These are phyloP conservation scores for Stagonosporopsis cucurbitacearum DNA, from an alignment of 2,329 filamentous ascomycete genomes.

Conservation along the genomic window DNA sequence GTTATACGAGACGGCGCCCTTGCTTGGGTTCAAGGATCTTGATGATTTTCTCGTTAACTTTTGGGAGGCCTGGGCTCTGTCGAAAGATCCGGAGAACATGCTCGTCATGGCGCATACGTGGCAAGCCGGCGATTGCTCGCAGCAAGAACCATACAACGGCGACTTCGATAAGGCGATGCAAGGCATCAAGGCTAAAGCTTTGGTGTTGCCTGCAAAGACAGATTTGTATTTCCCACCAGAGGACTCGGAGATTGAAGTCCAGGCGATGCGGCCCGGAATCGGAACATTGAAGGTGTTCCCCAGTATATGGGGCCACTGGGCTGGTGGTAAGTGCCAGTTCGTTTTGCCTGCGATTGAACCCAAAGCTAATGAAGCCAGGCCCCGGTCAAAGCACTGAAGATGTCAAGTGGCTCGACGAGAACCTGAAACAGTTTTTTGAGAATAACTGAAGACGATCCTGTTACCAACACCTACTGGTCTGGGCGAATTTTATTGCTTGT, in stretches of 20 bases:
- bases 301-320: slow-evolving; percentile 69
- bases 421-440: slow-evolving; percentile 61
- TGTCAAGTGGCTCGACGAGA: slow-evolving; percentile 73
- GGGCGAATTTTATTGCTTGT: background rate
- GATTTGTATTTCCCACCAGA: slow-evolving; percentile 85
- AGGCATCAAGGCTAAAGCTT: slow-evolving; percentile 72
- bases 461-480: background rate
- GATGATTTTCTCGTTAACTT: slow-evolving; percentile 78
- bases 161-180: slow-evolving; percentile 68
- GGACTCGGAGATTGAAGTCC: slow-evolving; percentile 77
- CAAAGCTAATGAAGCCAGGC: slow-evolving; percentile 51
- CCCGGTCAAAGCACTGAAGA: slow-evolving; percentile 75
- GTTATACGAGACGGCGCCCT: slow-evolving; percentile 63
- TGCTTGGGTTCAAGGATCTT: slow-evolving; percentile 69
- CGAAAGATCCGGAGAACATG: slow-evolving; percentile 78
- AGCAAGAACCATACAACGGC: slow-evolving; percentile 71
- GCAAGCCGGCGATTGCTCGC: slow-evolving; percentile 75
- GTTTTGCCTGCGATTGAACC: background rate
- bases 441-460: slow-evolving; percentile 22
- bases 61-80: slow-evolving; percentile 77
- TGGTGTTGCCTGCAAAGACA: slow-evolving; percentile 74
- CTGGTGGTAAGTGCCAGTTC: slow-evolving; percentile 53
- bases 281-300: slow-evolving; percentile 62
- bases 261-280: slow-evolving; percentile 64
- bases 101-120: slow-evolving; percentile 79